Percentiles rank a stretch among this genome's conserved stretches.
phyloP scores from a whole-genome alignment of 208 protist genomes.

The Angomonas ambiguus region DNA sequence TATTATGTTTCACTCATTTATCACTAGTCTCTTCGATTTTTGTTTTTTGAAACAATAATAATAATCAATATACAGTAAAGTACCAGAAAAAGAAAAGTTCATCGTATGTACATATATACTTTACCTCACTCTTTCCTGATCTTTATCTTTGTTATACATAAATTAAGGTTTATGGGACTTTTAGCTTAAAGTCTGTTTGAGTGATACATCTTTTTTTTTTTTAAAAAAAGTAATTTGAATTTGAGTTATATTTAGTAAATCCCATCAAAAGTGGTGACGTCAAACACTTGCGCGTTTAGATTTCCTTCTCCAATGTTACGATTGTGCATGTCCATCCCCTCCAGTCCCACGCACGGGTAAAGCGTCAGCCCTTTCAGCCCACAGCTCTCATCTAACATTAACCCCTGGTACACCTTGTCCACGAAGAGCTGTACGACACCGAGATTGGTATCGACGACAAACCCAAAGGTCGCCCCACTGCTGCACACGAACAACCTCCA shows the following conservation, averaged over 20 bases:
- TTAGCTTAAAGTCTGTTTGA: no score
- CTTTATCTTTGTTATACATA: no score
- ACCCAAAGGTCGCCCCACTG: constrained; percentile 60
- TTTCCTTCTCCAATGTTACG: constrained; percentile 49
- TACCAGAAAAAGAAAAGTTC: no score
- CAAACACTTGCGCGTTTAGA: constrained; percentile 40
- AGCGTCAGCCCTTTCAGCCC: constrained; percentile 61
- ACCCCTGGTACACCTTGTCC: constrained; percentile 65
- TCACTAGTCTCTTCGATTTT: no score
- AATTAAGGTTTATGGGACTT: no score
- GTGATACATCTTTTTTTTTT: constrained; percentile 12
- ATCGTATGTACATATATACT: no score
- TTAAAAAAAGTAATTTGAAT: not conserved
- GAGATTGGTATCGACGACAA: constrained; percentile 78
- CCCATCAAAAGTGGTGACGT: constrained; percentile 28
- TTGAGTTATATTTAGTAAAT: constrained; percentile 24
- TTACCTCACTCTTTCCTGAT: no score
- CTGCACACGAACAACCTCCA: constrained; percentile 69
- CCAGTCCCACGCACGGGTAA: constrained; percentile 65
- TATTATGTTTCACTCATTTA: no score
- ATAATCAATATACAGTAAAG: no score
- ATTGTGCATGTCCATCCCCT: constrained; percentile 66
- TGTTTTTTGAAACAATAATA: not conserved
- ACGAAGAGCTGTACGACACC: constrained; percentile 81
- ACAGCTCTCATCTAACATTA: constrained; percentile 48